These are phyloP conservation scores for Craterostigma plantagineum DNA, from an alignment of 257 asterid genomes.

Conservation along the genomic window DNA sequence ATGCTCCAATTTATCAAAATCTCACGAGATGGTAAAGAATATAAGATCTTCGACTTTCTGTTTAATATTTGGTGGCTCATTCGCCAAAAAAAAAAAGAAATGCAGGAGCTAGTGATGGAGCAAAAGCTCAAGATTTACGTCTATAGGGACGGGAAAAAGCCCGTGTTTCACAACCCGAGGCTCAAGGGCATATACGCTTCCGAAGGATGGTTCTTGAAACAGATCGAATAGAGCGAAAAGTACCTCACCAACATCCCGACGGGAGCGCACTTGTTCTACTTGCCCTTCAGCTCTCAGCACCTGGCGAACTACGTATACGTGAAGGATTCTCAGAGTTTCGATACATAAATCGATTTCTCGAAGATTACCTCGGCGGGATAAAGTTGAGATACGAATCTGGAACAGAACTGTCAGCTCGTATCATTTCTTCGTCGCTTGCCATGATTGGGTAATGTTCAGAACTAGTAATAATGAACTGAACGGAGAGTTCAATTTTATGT, in stretches of 20 bases:
- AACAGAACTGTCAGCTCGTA: slow-evolving; percentile 58
- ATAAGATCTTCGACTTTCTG: too few species aligned
- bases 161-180: slow-evolving; percentile 58
- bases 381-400: slow-evolving; percentile 36
- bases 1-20: too few species aligned
- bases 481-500: too few species aligned
- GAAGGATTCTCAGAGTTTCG: slow-evolving; percentile 34
- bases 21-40: too few species aligned
- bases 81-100: too few species aligned
- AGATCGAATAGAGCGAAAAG: slow-evolving; percentile 31
- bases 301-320: slow-evolving; percentile 32
- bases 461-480: too few species aligned
- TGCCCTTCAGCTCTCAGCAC: slow-evolving; percentile 53
- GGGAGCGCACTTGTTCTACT: slow-evolving; percentile 59
- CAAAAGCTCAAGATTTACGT: slow-evolving; percentile 53
- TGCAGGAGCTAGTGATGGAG: slow-evolving; percentile 89
- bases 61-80: too few species aligned
- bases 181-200: slow-evolving; percentile 74
- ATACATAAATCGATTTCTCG: slow-evolving; percentile 19
- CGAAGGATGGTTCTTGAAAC: slow-evolving; percentile 88
- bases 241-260: slow-evolving; percentile 31
- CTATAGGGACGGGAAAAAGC: slow-evolving; percentile 54
- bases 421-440: slow-evolving; percentile 82
- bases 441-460: slow-evolving; percentile 56
- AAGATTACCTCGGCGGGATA: slow-evolving; percentile 25